Evolutionary conservation across 2,329 filamentous ascomycete genomes (phyloP).

Genomic region (Diaporthe sp.): DNA sequence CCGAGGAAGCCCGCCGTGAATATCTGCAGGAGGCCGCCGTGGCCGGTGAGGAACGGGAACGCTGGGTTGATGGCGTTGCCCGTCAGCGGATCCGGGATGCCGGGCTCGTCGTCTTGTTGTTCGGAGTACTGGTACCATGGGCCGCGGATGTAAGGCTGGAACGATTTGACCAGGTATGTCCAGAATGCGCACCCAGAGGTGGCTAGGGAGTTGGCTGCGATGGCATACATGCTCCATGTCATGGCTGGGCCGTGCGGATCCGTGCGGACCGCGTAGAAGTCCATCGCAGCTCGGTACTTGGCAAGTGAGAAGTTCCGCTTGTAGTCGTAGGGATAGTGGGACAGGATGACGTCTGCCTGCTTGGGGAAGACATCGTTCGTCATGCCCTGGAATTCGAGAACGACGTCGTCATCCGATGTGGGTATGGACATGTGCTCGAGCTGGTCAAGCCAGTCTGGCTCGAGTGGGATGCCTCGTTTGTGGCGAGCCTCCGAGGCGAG

Average conservation of each 20-base stretch:
- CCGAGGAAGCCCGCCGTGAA: conserved; percentile 78
- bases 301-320: conserved; percentile 53
- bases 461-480: conserved; percentile 31
- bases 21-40: conserved; percentile 79
- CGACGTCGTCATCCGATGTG: conserved; percentile 57
- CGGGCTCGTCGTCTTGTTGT: conserved; percentile 73
- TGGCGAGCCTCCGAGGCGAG: conserved; percentile 32
- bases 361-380: conserved; percentile 76
- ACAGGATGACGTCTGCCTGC: conserved; percentile 77
- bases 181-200: conserved; percentile 77
- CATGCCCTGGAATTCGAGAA: conserved; percentile 76
- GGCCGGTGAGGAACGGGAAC: conserved; percentile 79
- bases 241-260: conserved; percentile 76
- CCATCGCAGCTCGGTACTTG: conserved; percentile 50
- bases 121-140: conserved; percentile 82
- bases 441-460: conserved; percentile 36
- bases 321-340: conserved; percentile 75
- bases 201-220: conserved; percentile 76
- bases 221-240: conserved; percentile 79
- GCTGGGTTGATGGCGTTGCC: conserved; percentile 72
- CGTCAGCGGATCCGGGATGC: conserved; percentile 62
- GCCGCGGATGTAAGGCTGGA: conserved; percentile 72
- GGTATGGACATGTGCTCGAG: conserved; percentile 42
- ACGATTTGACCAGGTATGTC: conserved; percentile 75
- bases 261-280: conserved; percentile 50